phyloP scores from a whole-genome alignment of 2,329 filamentous ascomycete genomes.

The Mycosphaerella sp. region DNA sequence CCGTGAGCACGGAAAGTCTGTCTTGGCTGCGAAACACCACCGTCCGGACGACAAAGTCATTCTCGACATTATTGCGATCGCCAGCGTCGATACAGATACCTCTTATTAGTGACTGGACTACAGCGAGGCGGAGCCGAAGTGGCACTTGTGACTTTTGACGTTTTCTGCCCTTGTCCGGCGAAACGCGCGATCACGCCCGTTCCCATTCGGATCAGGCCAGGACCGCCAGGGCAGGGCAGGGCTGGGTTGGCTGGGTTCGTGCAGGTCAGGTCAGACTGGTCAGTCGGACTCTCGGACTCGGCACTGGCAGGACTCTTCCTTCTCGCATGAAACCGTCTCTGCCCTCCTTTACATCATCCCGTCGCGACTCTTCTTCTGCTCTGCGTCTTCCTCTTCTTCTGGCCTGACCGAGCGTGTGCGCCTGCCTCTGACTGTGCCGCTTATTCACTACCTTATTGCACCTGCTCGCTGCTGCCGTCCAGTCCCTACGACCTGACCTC shows the following conservation, averaged over 20 bases:
- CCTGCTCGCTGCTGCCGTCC: not conserved
- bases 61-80: slow-evolving; percentile 14
- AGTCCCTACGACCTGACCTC: not conserved
- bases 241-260: too few relatives aligned
- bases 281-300: too few relatives aligned
- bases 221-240: too few relatives aligned
- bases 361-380: not conserved
- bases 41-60: too few relatives aligned
- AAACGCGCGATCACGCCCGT: not conserved
- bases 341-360: slow-evolving; percentile 6
- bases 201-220: too few relatives aligned
- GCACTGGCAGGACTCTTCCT: not conserved
- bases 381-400: too few relatives aligned
- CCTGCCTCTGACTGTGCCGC: not conserved
- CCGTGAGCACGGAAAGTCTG: too few relatives aligned
- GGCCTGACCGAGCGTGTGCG: not conserved
- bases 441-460: not conserved
- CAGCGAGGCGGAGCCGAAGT: slow-evolving; percentile 1
- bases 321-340: slow-evolving; percentile 1
- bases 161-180: not conserved
- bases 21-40: too few relatives aligned
- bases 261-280: too few relatives aligned
- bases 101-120: too few relatives aligned
- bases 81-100: slow-evolving; percentile 9
- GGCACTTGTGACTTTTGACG: slow-evolving; percentile 3